Base-by-base conservation (phyloP, 2,329 filamentous ascomycete genomes). In the Parascedosporium putredinis region DNA sequence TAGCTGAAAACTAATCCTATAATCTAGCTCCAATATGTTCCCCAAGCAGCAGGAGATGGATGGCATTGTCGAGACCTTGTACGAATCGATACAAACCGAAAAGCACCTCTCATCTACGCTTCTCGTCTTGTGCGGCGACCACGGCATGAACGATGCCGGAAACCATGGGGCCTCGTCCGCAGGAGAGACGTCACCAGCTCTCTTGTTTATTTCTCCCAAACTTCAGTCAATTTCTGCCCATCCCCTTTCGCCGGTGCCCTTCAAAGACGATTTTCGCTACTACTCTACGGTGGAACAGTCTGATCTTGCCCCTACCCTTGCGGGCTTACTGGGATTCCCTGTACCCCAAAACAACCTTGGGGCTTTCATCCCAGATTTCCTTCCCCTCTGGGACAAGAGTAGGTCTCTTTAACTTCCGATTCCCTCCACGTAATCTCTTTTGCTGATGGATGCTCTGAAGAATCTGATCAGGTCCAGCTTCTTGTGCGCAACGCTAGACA, bases 101-200 rank as follows among this genome's bases (percentile, higher is more conserved):
- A 62, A 75, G 1, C 84, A 95, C 63, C 78, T 96, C 1, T 62
- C 78, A 27, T 85, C 86, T 4, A 89, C 91, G 0, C 69, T 98
- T 2, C 76, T 98, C 43, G 82, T 98, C 3, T 68, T 98, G 5
- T 88, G 84, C 51, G 93, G 93, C 50, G 94, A 98, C 59, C 93
- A 98, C 62, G 93, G 93, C n/a, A 98, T 98, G 93, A 98, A 97
- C 58, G 91, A 97, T 58, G 93, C 88, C 18, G 93, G 93, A 2
- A 97, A 97, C 57, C 93, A 98, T 62, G 93, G 93, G 25, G 93
- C 91, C 34, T 96, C 91, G 8, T 90, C 90, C 0, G 79, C 88
- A 1, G 91, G 93, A 40, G 93, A 98, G 69, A 97, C 93, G 1
- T 96, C 91, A 1, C 85, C 93, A 0, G 93, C 93, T 14, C 70